A percentile compares a stretch with the other conserved stretches of the same genome.
phyloP scores from a whole-genome alignment of 1,139 yeast species.

The Saccharomyces hybrid region DNA sequence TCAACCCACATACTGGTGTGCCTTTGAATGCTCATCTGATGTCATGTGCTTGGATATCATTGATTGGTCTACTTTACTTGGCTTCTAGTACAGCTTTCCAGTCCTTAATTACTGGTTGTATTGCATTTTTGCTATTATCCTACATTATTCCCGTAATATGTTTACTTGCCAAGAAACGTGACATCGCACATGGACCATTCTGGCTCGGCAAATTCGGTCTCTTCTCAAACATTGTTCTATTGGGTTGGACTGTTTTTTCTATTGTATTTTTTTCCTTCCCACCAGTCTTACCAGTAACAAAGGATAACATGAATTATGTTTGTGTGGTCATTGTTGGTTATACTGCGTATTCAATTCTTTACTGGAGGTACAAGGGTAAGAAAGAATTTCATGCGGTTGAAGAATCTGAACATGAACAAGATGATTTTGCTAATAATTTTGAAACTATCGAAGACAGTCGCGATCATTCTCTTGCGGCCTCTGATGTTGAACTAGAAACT shows the following conservation, averaged over 20 bases:
- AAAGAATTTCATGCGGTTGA: constrained; percentile 30
- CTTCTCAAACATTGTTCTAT: constrained; percentile 46
- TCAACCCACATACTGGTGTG: constrained; percentile 40
- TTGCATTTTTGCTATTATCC: constrained; percentile 43
- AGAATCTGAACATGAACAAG: constrained; percentile 13
- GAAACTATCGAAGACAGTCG: neutral
- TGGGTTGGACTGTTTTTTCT: constrained; percentile 54
- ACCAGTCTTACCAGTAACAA: constrained; percentile 52
- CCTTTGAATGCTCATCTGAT: constrained; percentile 49
- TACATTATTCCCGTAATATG: constrained; percentile 46
- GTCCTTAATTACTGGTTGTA: constrained; percentile 49
- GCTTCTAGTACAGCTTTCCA: constrained; percentile 51
- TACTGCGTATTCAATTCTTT: constrained; percentile 44
- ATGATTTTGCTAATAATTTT: constrained; percentile 4
- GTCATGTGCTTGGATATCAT: constrained; percentile 41
- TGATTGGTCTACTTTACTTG: constrained; percentile 45
- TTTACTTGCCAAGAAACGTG: constrained; percentile 49
- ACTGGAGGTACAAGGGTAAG: constrained; percentile 45
- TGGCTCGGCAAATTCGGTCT: constrained; percentile 59
- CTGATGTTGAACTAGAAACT: neutral
- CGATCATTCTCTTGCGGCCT: neutral
- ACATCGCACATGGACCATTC: constrained; percentile 61
- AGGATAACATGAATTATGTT: constrained; percentile 61
- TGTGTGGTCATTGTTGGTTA: constrained; percentile 56
- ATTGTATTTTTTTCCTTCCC: constrained; percentile 64